Base-by-base conservation (phyloP, 345 rosid species). In the Eutrema yunnanense region DNA sequence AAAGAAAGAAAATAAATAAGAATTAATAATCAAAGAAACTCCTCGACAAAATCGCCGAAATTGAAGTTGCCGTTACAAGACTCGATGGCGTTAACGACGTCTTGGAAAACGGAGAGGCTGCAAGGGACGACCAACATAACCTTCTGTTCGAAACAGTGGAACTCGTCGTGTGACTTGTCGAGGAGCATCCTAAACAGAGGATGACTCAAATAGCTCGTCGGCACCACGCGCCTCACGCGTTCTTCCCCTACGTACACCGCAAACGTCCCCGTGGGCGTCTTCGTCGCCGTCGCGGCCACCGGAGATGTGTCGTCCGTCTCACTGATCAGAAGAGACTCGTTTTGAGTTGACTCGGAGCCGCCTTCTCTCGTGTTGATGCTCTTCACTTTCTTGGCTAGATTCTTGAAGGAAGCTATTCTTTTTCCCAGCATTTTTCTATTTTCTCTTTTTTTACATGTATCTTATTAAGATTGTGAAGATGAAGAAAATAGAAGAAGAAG, bases 231-330 rank as follows among this genome's bases (percentile, higher is more conserved):
- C 69, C 92, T 85, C 74, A 84, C 84, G 63, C 76, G 82, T 38
- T 86, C 87, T 3, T 91, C 92, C 9, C 97, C 97, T 6, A 94
- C 95, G 29, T 91, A 94, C 2, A 94, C 56, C 0, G 94, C 97
- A 9, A 87, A 92, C 41, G 75, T 91, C 30, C 98, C 96, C 5
- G 81, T 78, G 4, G 97, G 97, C 1, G 92, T 86, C 38, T 71
- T 68, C 1, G 72, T 16, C 8, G 53, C 71, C 70, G 38, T n/a
- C 12, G 19, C 71, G 38, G 38, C 60, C 34, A 27, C 55, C n/a
- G 74, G 48, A 40, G 62, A 30, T 67, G 71, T 16, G 60, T 30
- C 76, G 7, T 62, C 53, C 65, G 79, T 61, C 19, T 81, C 86
- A 63, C 74, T 81, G 40, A 61, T 19, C 0, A 88, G 87, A 79